Evolutionary conservation across 78 protist species (phyloP), one percentile per base, ranked within the genome.

Genomic region (Chrysochromulina parva): DNA sequence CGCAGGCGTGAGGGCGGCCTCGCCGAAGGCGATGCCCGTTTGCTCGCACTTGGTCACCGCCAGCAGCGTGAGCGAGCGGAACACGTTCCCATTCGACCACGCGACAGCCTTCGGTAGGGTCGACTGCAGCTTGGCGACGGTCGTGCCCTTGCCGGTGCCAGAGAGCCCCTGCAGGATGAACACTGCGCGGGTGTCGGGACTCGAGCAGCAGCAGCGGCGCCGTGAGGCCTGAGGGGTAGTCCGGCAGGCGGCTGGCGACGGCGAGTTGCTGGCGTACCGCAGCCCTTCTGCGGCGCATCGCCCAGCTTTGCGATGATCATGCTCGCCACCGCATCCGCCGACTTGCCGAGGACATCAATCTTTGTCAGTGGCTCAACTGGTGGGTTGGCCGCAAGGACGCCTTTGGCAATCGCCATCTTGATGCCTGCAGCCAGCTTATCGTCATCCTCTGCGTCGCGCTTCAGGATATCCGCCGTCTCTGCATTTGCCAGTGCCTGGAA

Each of bases 81-180:
- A 90, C 65, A 38, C 62, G 52, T 90, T 90, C 28, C 92, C 92
- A 73, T 90, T 90, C 47, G 89, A 76, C 92, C 92, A 90, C 26
- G 76, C 13, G 22, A 57, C 67, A 22, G 65, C 38, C 53, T 57
- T 48, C 26, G 92, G 92, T 20, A 90, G 92, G 78, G 2, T 74
- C 14, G 3, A 19, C 73, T 66, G 9, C 76, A 90, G 65, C 24
- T 22, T 74, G 55, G 9, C 65, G 14, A 55, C 55, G 17, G 92
- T 90, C 55, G 92, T 90, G 60, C 92, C 92, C 55, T 90, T 90
- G 47, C 92, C 92, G 16, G 92, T 90, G 26, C 92, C 92, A 0
- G 59, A n/a, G 47, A 90, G 22, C 3, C 92, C 92, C 82, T 73
- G 86, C 38, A 90, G 92, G 52, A 90, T 87, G 19, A 90, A 13